Conservation (phyloP, 192 early-diverging fungal genomes). For the Podila clonocystis region DNA sequence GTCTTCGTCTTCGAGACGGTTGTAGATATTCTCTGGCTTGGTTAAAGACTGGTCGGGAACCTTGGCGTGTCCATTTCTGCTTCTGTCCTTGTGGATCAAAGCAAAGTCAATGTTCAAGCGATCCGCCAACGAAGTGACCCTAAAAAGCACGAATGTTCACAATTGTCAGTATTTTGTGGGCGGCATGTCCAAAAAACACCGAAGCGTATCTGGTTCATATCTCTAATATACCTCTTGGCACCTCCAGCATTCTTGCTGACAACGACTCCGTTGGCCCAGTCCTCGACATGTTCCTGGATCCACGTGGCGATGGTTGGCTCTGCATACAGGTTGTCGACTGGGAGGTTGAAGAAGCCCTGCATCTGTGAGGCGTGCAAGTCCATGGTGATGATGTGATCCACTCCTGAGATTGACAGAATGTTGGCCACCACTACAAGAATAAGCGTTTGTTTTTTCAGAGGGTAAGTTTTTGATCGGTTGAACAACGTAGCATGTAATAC, state of each 20-base stretch:
- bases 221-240: slow-evolving; percentile 73
- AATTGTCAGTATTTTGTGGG: not conserved
- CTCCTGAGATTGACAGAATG: slow-evolving; percentile 90
- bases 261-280: slow-evolving; percentile 77
- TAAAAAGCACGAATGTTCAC: slow-evolving; percentile 29
- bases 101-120: slow-evolving; percentile 94
- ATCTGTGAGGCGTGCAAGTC: slow-evolving; percentile 92
- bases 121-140: slow-evolving; percentile 95
- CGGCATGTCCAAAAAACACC: not conserved
- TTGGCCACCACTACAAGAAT: slow-evolving; percentile 76
- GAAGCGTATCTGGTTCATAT: not conserved
- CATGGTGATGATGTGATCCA: slow-evolving; percentile 95
- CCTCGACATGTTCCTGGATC: slow-evolving; percentile 76
- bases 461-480: not conserved
- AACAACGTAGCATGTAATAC: no score
- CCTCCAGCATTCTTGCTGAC: slow-evolving; percentile 94
- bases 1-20: slow-evolving; percentile 49
- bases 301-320: slow-evolving; percentile 90
- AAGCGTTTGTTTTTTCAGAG: not conserved
- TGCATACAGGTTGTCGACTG: slow-evolving; percentile 93
- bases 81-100: slow-evolving; percentile 91
- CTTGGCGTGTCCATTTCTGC: slow-evolving; percentile 47
- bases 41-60: slow-evolving; percentile 27
- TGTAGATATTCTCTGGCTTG: slow-evolving; percentile 42
- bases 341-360: slow-evolving; percentile 92